phyloP scores from a whole-genome alignment of 2,329 filamentous ascomycete genomes.

The Apiospora saccharicola region DNA sequence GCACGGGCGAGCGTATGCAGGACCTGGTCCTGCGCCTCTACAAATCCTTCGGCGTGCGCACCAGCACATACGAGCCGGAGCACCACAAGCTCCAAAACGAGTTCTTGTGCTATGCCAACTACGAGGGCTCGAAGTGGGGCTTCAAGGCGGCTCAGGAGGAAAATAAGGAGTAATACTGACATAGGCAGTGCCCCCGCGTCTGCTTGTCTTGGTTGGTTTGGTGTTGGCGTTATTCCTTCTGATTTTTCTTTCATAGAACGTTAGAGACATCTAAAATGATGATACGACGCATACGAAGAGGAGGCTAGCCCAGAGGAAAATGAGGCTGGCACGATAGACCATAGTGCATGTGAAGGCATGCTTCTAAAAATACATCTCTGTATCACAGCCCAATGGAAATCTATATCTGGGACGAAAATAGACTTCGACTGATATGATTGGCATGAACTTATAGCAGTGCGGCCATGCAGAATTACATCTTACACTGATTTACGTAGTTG shows the following conservation, averaged over 20 bases:
- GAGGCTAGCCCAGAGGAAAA: background rate
- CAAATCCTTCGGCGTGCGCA: slow-evolving; percentile 64
- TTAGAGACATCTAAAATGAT: background rate
- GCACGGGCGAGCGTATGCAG: slow-evolving; percentile 82
- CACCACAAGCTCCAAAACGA: slow-evolving; percentile 81
- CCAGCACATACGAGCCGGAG: slow-evolving; percentile 72
- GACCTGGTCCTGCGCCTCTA: slow-evolving; percentile 72
- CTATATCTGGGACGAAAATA: too few relatives aligned
- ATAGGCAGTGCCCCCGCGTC: too few relatives aligned
- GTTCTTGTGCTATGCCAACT: slow-evolving; percentile 82
- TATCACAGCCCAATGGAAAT: too few relatives aligned
- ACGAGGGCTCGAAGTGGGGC: slow-evolving; percentile 66
- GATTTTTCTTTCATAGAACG: background rate
- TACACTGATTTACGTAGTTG: background rate
- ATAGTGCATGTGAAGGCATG: background rate
- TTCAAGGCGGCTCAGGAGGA: slow-evolving; percentile 33
- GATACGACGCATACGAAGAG: background rate
- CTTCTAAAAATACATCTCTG: too few relatives aligned
- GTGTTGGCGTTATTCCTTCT: background rate
- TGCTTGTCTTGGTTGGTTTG: background rate
- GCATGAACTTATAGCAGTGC: too few relatives aligned
- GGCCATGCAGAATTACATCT: too few relatives aligned
- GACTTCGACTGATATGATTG: too few relatives aligned
- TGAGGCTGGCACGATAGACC: background rate
- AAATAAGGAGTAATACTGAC: background rate